phyloP scores from a whole-genome alignment of 2,329 filamentous ascomycete genomes.

The Cytospora paraplurivora region DNA sequence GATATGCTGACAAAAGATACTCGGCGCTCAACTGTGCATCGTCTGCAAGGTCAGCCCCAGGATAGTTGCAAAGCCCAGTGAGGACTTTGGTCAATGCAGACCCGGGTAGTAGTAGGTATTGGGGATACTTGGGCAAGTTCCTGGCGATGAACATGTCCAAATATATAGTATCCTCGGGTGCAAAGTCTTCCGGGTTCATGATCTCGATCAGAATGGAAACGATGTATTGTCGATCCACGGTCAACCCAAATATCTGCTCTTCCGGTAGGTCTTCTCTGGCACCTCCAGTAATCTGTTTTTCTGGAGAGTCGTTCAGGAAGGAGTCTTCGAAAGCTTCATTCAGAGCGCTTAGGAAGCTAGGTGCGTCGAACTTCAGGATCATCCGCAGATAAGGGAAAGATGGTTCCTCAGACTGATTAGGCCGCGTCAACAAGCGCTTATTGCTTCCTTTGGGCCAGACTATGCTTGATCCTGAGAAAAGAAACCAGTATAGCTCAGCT shows the following conservation, averaged over 20 bases:
- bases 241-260: constrained; percentile 68
- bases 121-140: constrained; percentile 93
- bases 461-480: constrained; percentile 83
- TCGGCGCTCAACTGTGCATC: constrained; percentile 97
- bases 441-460: constrained; percentile 70
- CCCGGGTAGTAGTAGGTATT: constrained; percentile 89
- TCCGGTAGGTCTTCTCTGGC: constrained; percentile 57
- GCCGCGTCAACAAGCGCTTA: constrained; percentile 62
- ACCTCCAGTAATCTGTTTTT: constrained; percentile 60
- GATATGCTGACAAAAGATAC: constrained; percentile 91
- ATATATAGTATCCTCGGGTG: constrained; percentile 82
- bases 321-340: constrained; percentile 97
- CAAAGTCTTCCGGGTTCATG: constrained; percentile 78
- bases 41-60: constrained; percentile 76
- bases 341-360: constrained; percentile 90
- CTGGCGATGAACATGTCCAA: constrained; percentile 98
- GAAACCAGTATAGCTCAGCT: constrained; percentile 85
- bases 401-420: constrained; percentile 60
- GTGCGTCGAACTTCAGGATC: constrained; percentile 84
- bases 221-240: constrained; percentile 88
- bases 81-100: constrained; percentile 82
- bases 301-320: constrained; percentile 81
- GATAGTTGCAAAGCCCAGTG: constrained; percentile 80
- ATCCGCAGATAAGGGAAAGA: constrained; percentile 84
- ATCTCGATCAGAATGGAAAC: constrained; percentile 88